Percentiles rank a stretch among this genome's conserved stretches.
Evolutionary conservation across 2,329 filamentous ascomycete genomes (phyloP).

Genomic region (Ilyonectria mors-panacis): DNA sequence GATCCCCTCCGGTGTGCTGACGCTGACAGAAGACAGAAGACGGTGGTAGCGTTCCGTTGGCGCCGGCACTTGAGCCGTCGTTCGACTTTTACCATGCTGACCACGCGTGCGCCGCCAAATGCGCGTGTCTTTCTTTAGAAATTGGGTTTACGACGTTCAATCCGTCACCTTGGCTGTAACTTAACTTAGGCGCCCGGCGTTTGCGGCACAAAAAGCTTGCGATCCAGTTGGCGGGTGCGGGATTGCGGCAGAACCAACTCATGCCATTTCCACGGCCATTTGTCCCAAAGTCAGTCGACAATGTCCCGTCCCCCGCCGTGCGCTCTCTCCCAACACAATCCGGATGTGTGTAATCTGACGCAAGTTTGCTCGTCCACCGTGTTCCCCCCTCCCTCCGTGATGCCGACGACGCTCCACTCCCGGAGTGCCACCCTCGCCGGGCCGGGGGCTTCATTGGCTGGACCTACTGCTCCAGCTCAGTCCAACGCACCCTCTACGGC

Average conservation of each 20-base stretch:
- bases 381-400: not conserved
- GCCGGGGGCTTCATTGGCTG: slow-evolving; percentile 35
- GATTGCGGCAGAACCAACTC: slow-evolving; percentile 25
- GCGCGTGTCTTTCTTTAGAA: slow-evolving; percentile 27
- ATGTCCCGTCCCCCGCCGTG: not conserved
- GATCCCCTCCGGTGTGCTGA: slow-evolving; percentile 15
- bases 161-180: not conserved
- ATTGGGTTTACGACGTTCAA: not conserved
- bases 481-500: slow-evolving; percentile 26
- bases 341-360: no score
- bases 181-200: slow-evolving; percentile 27
- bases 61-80: slow-evolving; percentile 14
- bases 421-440: not conserved
- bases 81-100: slow-evolving; percentile 13
- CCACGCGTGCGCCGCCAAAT: slow-evolving; percentile 6
- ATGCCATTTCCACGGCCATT: slow-evolving; percentile 36
- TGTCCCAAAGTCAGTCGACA: slow-evolving; percentile 16
- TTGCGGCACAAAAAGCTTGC: slow-evolving; percentile 8
- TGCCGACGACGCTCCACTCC: not conserved
- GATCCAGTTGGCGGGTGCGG: not conserved
- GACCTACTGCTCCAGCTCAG: slow-evolving; percentile 14
- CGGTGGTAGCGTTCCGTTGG: not conserved
- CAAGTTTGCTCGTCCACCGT: no score
- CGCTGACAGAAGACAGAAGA: slow-evolving; percentile 10
- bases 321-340: no score